Conservation (phyloP, 257 asterid species). For the Fraxinus cuspidata region DNA sequence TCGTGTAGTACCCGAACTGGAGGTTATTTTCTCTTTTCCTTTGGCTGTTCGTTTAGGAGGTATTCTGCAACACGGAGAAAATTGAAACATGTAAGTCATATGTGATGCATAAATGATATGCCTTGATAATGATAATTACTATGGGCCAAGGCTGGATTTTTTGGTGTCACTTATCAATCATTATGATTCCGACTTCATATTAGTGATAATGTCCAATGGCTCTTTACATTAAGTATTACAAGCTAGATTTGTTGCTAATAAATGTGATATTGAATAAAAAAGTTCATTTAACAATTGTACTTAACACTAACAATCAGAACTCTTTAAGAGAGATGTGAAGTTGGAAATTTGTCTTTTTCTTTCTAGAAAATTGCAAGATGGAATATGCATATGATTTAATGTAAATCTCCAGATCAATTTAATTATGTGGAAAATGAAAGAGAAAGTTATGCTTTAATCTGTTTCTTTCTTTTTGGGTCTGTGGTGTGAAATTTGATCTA, state of each 20-base stretch:
- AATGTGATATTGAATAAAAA: neutral
- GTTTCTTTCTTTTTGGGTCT: neutral
- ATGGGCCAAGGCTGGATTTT: neutral
- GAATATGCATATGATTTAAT: too few relatives aligned
- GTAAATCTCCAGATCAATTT: neutral
- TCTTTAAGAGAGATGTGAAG: neutral
- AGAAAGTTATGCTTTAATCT: neutral
- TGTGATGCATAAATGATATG: too few relatives aligned
- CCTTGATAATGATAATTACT: neutral
- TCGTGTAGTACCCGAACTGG: too few relatives aligned
- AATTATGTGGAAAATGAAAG: neutral
- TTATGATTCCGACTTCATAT: neutral
- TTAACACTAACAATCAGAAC: neutral
- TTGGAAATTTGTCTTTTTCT: neutral
- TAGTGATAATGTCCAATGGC: neutral
- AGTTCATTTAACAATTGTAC: neutral
- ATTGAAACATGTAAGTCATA: too few relatives aligned
- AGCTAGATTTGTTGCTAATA: neutral
- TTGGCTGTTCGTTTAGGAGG: too few relatives aligned
- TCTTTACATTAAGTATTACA: neutral
- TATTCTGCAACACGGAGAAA: too few relatives aligned
- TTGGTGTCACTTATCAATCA: neutral
- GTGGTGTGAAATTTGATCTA: neutral
- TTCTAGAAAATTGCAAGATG: too few relatives aligned
- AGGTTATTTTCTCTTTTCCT: too few relatives aligned